Conservation (phyloP, 2,329 filamentous ascomycete genomes). For the Xylaria sp. region DNA sequence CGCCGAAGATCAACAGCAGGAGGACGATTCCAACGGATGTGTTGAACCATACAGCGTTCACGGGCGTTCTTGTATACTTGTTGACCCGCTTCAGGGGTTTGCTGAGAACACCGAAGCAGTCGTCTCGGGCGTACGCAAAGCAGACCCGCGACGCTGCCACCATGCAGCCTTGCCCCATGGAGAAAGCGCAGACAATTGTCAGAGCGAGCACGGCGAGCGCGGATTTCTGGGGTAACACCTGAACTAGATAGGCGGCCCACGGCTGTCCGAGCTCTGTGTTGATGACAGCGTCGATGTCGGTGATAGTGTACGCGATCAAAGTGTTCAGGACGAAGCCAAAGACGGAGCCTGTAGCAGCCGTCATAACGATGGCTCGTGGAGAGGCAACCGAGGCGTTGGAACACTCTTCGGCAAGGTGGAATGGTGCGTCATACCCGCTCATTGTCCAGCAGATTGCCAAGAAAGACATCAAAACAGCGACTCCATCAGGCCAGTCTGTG, state of each 20-base stretch:
- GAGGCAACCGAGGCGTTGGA: slow-evolving; percentile 77
- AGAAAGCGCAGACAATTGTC: slow-evolving; percentile 76
- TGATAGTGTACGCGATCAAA: slow-evolving; percentile 77
- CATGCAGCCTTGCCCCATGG: slow-evolving; percentile 80
- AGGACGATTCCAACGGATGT: slow-evolving; percentile 67
- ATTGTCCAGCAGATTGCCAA: slow-evolving; percentile 51
- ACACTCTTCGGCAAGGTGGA: slow-evolving; percentile 81
- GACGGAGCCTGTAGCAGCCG: slow-evolving; percentile 71
- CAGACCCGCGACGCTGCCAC: slow-evolving; percentile 73
- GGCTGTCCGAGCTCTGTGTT: slow-evolving; percentile 72
- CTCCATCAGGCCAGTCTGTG: slow-evolving; percentile 74
- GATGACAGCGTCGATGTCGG: slow-evolving; percentile 69
- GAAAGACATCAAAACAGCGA: slow-evolving; percentile 77
- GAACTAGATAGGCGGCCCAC: slow-evolving; percentile 75
- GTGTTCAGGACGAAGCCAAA: slow-evolving; percentile 80
- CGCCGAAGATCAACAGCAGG: slow-evolving; percentile 73
- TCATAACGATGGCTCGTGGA: slow-evolving; percentile 77
- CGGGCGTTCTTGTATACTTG: slow-evolving; percentile 69
- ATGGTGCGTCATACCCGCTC: slow-evolving; percentile 54
- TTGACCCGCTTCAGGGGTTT: slow-evolving; percentile 70
- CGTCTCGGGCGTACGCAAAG: slow-evolving; percentile 78
- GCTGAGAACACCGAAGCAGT: slow-evolving; percentile 70
- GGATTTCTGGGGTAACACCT: slow-evolving; percentile 69
- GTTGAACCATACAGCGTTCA: slow-evolving; percentile 78
- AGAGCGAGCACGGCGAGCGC: slow-evolving; percentile 71